Percentiles rank a stretch among this genome's conserved stretches.
Evolutionary conservation across 1,139 yeast species (phyloP).

Genomic region (Hemisphaericaspora xylofermentans): DNA sequence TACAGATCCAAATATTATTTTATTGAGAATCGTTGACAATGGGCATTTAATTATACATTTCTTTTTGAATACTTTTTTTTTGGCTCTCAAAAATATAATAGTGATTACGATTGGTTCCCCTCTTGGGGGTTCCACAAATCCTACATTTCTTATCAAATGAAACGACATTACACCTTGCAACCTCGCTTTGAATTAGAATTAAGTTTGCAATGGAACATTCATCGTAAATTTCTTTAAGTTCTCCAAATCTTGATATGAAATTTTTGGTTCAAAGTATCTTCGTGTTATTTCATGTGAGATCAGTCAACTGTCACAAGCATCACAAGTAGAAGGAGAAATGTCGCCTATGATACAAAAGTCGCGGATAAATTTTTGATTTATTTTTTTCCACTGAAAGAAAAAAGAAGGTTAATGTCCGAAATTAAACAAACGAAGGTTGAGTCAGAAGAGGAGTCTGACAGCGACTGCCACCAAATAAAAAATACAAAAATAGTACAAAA

Average conservation of each 20-base stretch:
- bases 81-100: too few species aligned
- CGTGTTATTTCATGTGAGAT: not conserved
- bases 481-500: not conserved
- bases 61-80: too few species aligned
- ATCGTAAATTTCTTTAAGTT: too few species aligned
- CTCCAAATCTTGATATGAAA: too few species aligned
- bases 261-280: not conserved
- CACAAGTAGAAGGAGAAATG: not conserved
- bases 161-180: too few species aligned
- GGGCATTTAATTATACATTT: too few species aligned
- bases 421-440: constrained; percentile 5
- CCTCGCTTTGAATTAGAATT: too few species aligned
- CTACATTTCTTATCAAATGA: too few species aligned
- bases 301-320: not conserved
- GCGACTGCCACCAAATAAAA: not conserved
- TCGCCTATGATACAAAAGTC: not conserved
- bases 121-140: too few species aligned
- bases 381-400: not conserved
- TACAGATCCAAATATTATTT: too few species aligned
- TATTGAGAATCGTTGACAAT: too few species aligned
- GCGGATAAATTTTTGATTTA: not conserved
- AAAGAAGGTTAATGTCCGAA: constrained; percentile 1
- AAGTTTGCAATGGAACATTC: not conserved
- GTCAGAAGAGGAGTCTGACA: constrained; percentile 2
- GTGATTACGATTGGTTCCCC: too few species aligned